Base-by-base conservation (phyloP, 164 flowering plant genomes). In the Pachysandra terminalis region DNA sequence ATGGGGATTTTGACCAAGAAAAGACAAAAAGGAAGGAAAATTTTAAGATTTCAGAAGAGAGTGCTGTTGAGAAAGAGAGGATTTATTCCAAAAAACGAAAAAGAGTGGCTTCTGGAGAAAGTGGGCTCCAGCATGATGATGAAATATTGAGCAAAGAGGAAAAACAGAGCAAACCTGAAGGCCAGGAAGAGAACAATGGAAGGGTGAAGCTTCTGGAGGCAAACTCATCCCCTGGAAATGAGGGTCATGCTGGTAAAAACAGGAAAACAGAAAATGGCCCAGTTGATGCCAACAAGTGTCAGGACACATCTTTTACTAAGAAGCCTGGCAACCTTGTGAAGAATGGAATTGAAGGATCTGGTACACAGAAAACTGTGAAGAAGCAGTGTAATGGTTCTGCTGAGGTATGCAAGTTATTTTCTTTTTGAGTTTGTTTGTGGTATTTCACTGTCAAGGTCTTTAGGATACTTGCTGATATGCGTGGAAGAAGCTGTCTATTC, bases 51-150 rank as follows among this genome's bases (percentile, higher is more conserved):
- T 10, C 65, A 9, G 76, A 74, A 6, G 79, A 75, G 21, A 75
- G 63, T 67, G 74, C 19, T 23, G 59, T 60, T 63, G 48, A 19
- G 10, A 52, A 61, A 57, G 80, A 73, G 56, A 71, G 71, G 19
- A 83, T 81, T 64, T 48, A 45, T 21, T 77, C 87, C 45, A 87
- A 86, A 80, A 90, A 90, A 69, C 84, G 91, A 66, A 89, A 91
- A 77, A 78, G 86, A 62, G 45, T 58, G 28, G 78, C 61, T 65
- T 61, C 79, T 75, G 90, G 80, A 63, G 84, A 79, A 61, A 67
- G 23, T 48, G 77, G 72, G 40, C n/a, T 56, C 61, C 66, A 63
- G 56, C 63, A 68, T 58, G 65, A 54, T 73, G 77, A 71, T 5
- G 66, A 72, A 59, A 73, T 56, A 56, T 65, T 6, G 26, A 56